A percentile compares a stretch with the other conserved stretches of the same genome.
These are phyloP conservation scores for Nicotiana knightiana DNA, from an alignment of 257 asterid genomes.

Conservation along the genomic window DNA sequence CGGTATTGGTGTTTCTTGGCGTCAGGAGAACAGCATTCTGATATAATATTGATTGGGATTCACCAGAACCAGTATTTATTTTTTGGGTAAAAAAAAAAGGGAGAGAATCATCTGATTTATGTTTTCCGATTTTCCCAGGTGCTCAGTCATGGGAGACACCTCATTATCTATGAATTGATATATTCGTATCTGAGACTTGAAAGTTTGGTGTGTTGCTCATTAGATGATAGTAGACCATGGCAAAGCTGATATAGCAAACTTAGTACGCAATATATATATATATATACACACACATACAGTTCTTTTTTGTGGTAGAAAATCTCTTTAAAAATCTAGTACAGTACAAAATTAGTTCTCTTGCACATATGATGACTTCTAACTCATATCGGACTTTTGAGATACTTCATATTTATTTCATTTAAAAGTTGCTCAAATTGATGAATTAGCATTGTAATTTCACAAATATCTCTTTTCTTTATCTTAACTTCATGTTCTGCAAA, in stretches of 20 bases:
- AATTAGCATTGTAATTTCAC: too few relatives aligned
- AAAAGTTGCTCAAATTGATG: background rate
- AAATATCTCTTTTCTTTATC: background rate
- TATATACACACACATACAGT: too few relatives aligned
- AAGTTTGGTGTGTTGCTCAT: background rate
- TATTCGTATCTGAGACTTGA: slow-evolving; percentile 15
- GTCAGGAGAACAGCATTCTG: slow-evolving; percentile 4
- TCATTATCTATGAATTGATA: slow-evolving; percentile 26
- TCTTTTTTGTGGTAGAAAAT: too few relatives aligned
- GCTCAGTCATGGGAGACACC: slow-evolving; percentile 26
- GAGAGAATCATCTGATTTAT: background rate
- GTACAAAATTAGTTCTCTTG: too few relatives aligned
- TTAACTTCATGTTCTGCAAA: background rate
- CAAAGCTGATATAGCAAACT: background rate
- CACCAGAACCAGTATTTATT: slow-evolving; percentile 19
- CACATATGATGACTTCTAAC: too few relatives aligned
- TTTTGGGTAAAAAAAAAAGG: background rate
- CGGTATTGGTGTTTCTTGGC: background rate
- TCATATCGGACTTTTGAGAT: background rate
- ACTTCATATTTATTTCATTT: too few relatives aligned
- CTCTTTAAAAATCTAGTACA: too few relatives aligned
- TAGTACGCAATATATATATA: background rate
- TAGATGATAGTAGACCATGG: background rate
- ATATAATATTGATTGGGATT: slow-evolving; percentile 8
- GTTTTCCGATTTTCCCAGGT: slow-evolving; percentile 20